A percentile compares a stretch with the other conserved stretches of the same genome.
Conservation (phyloP, 2,329 filamentous ascomycete genomes). For the Parastagonospora nodorum region DNA sequence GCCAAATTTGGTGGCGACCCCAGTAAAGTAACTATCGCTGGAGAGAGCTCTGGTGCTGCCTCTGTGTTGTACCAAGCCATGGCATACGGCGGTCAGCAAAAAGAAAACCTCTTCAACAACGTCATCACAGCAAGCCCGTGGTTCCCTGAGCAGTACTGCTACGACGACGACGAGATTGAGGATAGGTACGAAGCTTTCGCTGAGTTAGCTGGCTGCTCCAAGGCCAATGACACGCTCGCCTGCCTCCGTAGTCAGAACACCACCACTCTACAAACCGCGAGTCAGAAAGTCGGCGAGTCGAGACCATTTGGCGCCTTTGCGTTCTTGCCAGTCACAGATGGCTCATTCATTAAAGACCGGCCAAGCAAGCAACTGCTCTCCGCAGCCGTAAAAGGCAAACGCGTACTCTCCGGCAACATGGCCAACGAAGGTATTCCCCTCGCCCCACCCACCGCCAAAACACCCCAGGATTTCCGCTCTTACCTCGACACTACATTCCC, state of each 20-base stretch:
- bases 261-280: slow-evolving; percentile 33
- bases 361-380: slow-evolving; percentile 35
- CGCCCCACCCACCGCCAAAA: slow-evolving; percentile 33
- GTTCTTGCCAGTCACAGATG: slow-evolving; percentile 50
- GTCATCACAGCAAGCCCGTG: slow-evolving; percentile 42
- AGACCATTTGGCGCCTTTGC: slow-evolving; percentile 49
- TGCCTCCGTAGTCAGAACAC: slow-evolving; percentile 37
- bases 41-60: slow-evolving; percentile 65
- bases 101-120: slow-evolving; percentile 37
- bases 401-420: slow-evolving; percentile 40
- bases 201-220: slow-evolving; percentile 33
- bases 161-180: slow-evolving; percentile 38
- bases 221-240: slow-evolving; percentile 26
- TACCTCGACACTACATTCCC: slow-evolving; percentile 40
- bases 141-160: slow-evolving; percentile 38
- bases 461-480: slow-evolving; percentile 33
- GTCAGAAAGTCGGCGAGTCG: slow-evolving; percentile 36
- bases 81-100: slow-evolving; percentile 46
- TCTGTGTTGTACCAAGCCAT: slow-evolving; percentile 55
- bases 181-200: slow-evolving; percentile 36
- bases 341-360: slow-evolving; percentile 44
- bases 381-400: slow-evolving; percentile 31
- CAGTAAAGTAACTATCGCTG: slow-evolving; percentile 63
- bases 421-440: slow-evolving; percentile 50
- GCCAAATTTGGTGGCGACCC: slow-evolving; percentile 58